phyloP scores from a whole-genome alignment of 768 basidiomycete species.

The Kwoniella europaea region DNA sequence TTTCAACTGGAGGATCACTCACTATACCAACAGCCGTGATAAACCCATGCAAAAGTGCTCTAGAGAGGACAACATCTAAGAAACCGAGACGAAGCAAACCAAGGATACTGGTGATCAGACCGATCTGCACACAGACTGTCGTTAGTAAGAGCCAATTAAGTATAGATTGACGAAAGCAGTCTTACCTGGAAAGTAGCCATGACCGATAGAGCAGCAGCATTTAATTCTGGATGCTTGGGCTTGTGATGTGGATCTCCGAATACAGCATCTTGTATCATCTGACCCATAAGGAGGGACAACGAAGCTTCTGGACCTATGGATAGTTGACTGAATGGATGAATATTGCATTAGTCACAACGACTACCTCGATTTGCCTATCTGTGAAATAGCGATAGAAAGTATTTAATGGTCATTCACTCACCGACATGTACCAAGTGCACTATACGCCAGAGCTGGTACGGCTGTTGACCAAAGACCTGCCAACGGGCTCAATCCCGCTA shows the following conservation, averaged over 20 bases:
- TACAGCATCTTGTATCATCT: conserved; percentile 75
- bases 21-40: conserved; percentile 70
- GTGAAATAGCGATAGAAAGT: not conserved
- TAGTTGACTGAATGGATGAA: conserved; percentile 47
- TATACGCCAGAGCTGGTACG: conserved; percentile 85
- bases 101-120: conserved; percentile 79
- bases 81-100: conserved; percentile 89
- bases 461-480: conserved; percentile 86
- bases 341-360: not conserved
- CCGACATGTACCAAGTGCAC: conserved; percentile 78
- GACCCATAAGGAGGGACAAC: conserved; percentile 82
- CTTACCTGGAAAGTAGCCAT: conserved; percentile 81
- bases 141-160: not conserved
- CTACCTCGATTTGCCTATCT: not conserved
- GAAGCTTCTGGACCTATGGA: conserved; percentile 80
- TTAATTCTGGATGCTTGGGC: conserved; percentile 61
- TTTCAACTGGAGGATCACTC: conserved; percentile 1
- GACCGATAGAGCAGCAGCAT: conserved; percentile 74
- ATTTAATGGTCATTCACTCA: conserved; percentile 52
- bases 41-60: conserved; percentile 85
- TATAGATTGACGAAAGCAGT: conserved; percentile 1
- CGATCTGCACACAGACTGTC: conserved; percentile 64
- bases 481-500: conserved; percentile 82
- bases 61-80: conserved; percentile 88
- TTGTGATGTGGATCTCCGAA: conserved; percentile 62